Percentiles rank a stretch among this genome's conserved stretches.
Conservation (phyloP, 2,329 filamentous ascomycete species). For the Thielaviopsis punctulata region DNA sequence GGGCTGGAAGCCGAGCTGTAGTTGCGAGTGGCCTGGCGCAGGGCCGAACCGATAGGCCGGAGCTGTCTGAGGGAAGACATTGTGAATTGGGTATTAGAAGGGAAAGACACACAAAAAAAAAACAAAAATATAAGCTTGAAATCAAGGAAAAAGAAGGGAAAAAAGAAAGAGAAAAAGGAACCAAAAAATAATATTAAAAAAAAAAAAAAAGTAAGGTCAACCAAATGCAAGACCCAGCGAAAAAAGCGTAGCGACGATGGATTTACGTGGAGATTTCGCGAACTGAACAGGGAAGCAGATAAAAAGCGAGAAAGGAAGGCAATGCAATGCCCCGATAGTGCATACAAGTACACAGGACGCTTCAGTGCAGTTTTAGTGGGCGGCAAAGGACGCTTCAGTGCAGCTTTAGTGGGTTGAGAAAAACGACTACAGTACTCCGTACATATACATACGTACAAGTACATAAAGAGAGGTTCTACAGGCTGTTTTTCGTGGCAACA, state of each 20-base stretch:
- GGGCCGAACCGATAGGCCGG: constrained; percentile 50
- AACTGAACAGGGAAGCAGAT: neutral
- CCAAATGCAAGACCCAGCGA: neutral
- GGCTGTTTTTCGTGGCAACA: no score
- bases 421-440: no score
- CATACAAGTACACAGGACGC: constrained; percentile 1
- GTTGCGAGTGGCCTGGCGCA: constrained; percentile 48
- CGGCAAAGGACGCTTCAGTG: no score
- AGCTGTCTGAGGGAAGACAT: constrained; percentile 77
- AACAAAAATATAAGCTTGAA: constrained; percentile 9
- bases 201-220: neutral
- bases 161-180: constrained; percentile 9
- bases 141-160: constrained; percentile 9
- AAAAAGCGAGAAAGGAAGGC: constrained; percentile 2
- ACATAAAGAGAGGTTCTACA: no score
- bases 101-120: constrained; percentile 6
- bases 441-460: no score
- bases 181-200: constrained; percentile 1
- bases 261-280: neutral
- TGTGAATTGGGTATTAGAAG: constrained; percentile 21
- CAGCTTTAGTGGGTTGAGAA: no score
- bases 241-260: neutral
- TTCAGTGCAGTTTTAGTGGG: no score
- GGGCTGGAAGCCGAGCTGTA: constrained; percentile 57
- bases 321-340: constrained; percentile 4